Percentiles rank a stretch among this genome's conserved stretches.
Evolutionary conservation across 768 basidiomycete genomes (phyloP).

Genomic region (Fomitopsis serialis): DNA sequence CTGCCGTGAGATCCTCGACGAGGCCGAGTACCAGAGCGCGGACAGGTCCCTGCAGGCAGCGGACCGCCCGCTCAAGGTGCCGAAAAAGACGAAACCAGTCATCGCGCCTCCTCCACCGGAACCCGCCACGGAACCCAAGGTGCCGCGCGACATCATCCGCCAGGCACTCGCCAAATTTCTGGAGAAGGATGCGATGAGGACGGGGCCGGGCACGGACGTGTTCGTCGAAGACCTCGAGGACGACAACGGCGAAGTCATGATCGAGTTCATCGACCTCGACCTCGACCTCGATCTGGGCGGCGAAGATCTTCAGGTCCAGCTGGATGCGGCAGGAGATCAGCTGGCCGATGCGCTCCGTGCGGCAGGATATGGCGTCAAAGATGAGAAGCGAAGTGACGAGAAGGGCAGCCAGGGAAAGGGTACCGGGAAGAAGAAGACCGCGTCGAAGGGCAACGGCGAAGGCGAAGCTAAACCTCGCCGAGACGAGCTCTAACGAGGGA

Average conservation of each 20-base stretch:
- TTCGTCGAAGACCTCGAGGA: conserved; percentile 16
- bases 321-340: conserved; percentile 5
- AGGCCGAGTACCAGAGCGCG: conserved; percentile 17
- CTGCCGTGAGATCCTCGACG: conserved; percentile 68
- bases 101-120: conserved; percentile 33
- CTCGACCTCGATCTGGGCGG: conserved; percentile 37
- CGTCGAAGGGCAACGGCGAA: neutral
- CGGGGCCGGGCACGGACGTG: conserved; percentile 8
- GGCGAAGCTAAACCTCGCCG: conserved; percentile 9
- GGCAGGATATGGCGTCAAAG: conserved; percentile 13
- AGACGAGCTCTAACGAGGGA: conserved; percentile 19
- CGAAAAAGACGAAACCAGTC: conserved; percentile 41
- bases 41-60: conserved; percentile 37
- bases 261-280: conserved; percentile 20
- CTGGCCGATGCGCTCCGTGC: conserved; percentile 17
- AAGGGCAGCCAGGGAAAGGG: conserved; percentile 5
- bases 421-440: conserved; percentile 7
- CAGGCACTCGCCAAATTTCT: conserved; percentile 18
- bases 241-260: conserved; percentile 19
- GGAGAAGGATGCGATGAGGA: conserved; percentile 8
- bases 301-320: conserved; percentile 15
- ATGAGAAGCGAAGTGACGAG: conserved; percentile 5
- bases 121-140: neutral
- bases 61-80: conserved; percentile 50
- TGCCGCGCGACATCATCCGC: conserved; percentile 10